These are phyloP conservation scores for Penium margaritaceum DNA, from an alignment of 139 green algal species.

Conservation along the genomic window DNA sequence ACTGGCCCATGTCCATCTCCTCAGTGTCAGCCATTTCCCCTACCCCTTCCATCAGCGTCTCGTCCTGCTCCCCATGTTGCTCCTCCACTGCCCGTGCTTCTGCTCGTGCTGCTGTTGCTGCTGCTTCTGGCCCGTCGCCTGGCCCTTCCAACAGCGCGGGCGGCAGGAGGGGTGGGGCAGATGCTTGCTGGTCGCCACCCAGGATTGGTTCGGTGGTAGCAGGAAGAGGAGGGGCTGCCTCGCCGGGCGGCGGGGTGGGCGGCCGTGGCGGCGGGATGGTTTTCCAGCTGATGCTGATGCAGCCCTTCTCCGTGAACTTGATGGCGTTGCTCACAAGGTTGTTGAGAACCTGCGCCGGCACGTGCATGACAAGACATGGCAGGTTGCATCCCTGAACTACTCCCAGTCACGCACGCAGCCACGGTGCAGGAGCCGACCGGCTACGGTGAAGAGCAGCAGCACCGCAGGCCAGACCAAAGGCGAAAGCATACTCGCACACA, in stretches of 20 bases:
- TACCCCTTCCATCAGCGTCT: background rate
- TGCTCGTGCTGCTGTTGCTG: background rate
- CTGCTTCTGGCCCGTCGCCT: background rate
- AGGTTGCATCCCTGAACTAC: no score
- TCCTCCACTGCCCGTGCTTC: background rate
- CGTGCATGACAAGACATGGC: no score
- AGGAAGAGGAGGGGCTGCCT: background rate
- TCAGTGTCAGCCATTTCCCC: background rate
- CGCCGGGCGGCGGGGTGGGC: background rate
- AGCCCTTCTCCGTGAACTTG: constrained; percentile 40
- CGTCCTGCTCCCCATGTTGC: background rate
- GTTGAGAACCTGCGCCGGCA: constrained; percentile 35
- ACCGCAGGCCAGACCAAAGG: no score
- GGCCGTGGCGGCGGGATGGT: background rate
- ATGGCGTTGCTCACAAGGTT: constrained; percentile 46
- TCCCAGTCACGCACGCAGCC: no score
- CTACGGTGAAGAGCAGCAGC: no score
- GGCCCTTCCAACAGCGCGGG: background rate
- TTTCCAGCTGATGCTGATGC: constrained; percentile 36
- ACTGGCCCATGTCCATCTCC: background rate
- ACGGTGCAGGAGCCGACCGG: no score
- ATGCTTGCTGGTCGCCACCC: background rate
- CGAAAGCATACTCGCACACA: no score
- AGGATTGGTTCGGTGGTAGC: background rate
- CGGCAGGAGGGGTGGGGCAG: background rate